Base-by-base conservation (phyloP, 2,329 filamentous ascomycete species). In the Decorospora gaudefroyi region DNA sequence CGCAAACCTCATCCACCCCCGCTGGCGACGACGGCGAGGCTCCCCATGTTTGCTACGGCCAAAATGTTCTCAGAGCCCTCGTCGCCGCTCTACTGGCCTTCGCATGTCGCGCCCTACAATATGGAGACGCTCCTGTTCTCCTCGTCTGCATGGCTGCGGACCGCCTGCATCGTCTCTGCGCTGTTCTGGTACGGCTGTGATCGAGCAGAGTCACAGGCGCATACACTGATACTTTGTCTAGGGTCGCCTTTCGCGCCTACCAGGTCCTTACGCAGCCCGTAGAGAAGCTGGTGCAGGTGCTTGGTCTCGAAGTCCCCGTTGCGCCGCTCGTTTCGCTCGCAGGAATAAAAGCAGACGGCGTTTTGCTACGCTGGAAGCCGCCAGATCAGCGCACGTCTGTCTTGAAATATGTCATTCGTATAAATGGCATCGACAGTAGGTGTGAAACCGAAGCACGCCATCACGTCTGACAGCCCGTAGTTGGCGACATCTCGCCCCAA, bases 271-370 rank as follows among this genome's bases (percentile, higher is more conserved):
- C 88, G 73, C 96, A 92, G 61, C 90, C 92, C 16, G 90, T 96
- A 43, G 88, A 92, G 44, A 85, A 95, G 53, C 82, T 99, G 33
- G 91, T 97, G 61, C 85, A 85, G 59, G 88, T 96, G 35, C 83
- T 99, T 33, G 91, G 92, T 47, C 85, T 97, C 67, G 93, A 99
- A 66, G 92, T 99, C 37, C 93, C 93, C 49, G 86, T 90, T 51
- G 80, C 89, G 16, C 93, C 93, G 38, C 85, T 91, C 66, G 87
- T 97, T 27, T 95, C 90, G 38, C 82, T 99, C 22, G 90, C 92
- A 42, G 90, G 88, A 52, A 93, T 99, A 60, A 88, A 87, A 57
- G 80, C 88, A 18, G 88, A 95, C 68, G 88, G 90, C 43, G 88
- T 95, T 21, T 88, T 91, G 19, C 78, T 99, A 29, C 90, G 91